Base-by-base conservation (phyloP, 768 basidiomycete genomes). In the Tulasnella sp. region DNA sequence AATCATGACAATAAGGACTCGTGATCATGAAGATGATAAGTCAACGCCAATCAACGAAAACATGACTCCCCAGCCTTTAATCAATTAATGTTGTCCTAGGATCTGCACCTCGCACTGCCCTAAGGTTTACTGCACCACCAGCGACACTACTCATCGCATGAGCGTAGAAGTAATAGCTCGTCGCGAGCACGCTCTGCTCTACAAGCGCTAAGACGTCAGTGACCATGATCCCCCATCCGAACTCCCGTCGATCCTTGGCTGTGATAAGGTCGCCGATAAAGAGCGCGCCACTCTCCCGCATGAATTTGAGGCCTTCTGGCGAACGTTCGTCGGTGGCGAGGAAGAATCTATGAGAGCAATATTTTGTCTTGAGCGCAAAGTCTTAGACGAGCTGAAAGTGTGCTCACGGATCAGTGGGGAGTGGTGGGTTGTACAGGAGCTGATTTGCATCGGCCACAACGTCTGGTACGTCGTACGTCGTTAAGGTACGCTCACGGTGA, bases 261-360 rank as follows among this genome's bases (percentile, higher is more conserved):
- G 74, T 76, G 48, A 77, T 64, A 3, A 77, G 65, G 61, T 78
- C 76, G 12, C 67, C 38, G 60, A 78, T 65, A 54, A 78, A 60
- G 9, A 78, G 44, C 2, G 69, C 77, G 17, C 75, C 74, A n/a
- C 70, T 66, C 3, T 66, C 63, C 22, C 66, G 63, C 12, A 77
- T 65, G 52, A 68, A 69, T 8, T 65, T 24, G 9, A 76, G 65
- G 17, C 67, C 69, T 0, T 63, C 63, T 0, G 70, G 66, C 55
- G 70, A 64, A 25, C 76, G 74, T 60, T 78, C 77, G 57, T 77
- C 76, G 9, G 68, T 69, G 2, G 68, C 68, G n/a, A 69, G 31
- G 63, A 65, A 67, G 63, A 68, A 66, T 31, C 63, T 65, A 56
- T n/a, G 43, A 3, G n/a, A n/a, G 19, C 25, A 8, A 30, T 10